A percentile compares a stretch with the other conserved stretches of the same genome.
Evolutionary conservation across 1,284 basidiomycete genomes (phyloP).

Genomic region (Fistulinella staudtii): DNA sequence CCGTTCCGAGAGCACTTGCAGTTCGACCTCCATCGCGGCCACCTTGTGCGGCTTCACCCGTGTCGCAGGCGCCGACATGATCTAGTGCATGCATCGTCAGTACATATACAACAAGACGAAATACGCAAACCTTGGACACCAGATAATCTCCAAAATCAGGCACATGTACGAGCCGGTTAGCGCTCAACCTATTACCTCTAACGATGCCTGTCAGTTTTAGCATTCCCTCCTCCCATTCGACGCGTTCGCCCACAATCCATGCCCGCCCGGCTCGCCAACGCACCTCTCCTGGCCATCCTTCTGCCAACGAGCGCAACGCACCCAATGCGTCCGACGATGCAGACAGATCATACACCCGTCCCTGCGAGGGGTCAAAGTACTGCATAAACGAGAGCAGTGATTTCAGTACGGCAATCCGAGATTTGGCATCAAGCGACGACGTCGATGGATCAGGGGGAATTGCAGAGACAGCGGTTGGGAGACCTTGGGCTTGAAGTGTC

Average conservation of each 20-base stretch:
- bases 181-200: conserved; percentile 75
- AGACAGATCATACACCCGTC: conserved; percentile 61
- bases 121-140: conserved; percentile 66
- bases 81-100: conserved; percentile 38
- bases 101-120: background rate
- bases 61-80: conserved; percentile 55
- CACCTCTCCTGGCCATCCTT: conserved; percentile 72
- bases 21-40: conserved; percentile 61
- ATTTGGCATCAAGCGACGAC: conserved; percentile 50
- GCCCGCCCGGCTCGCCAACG: conserved; percentile 81
- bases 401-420: conserved; percentile 67
- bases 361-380: conserved; percentile 91
- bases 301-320: conserved; percentile 71
- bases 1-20: conserved; percentile 53
- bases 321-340: conserved; percentile 64
- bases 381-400: conserved; percentile 89
- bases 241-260: conserved; percentile 75
- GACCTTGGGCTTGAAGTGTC: conserved; percentile 77
- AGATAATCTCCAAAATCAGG: conserved; percentile 90
- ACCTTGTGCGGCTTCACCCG: conserved; percentile 38
- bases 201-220: conserved; percentile 80
- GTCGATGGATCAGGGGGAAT: conserved; percentile 47
- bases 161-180: conserved; percentile 86
- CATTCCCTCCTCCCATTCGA: conserved; percentile 44
- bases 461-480: conserved; percentile 69